Conservation (phyloP, 2,329 filamentous ascomycete genomes). For the Hawksworthiomyces lignivorus region DNA sequence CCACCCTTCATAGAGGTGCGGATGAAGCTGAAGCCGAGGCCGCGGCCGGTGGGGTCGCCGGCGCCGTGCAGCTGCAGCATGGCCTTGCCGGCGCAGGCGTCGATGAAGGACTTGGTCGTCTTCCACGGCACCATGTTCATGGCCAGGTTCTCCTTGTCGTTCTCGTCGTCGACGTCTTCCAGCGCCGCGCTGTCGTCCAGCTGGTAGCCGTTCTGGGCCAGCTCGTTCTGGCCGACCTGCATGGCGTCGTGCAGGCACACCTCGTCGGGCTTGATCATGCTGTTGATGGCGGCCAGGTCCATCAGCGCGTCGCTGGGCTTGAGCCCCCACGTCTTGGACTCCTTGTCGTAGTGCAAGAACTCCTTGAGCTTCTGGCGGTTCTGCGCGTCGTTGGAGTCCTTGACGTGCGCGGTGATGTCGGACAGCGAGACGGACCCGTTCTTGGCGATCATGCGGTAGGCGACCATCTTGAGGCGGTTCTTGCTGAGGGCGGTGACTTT, state of each 20-base stretch:
- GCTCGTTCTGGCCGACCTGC: constrained; percentile 87
- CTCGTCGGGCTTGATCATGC: constrained; percentile 91
- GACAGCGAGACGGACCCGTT: constrained; percentile 65
- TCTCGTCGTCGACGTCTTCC: constrained; percentile 57
- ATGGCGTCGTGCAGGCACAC: constrained; percentile 92
- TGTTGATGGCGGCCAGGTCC: constrained; percentile 71
- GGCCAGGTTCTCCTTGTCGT: constrained; percentile 64
- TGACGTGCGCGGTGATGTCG: constrained; percentile 88
- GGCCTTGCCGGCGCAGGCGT: constrained; percentile 88
- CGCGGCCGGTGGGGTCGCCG: constrained; percentile 88
- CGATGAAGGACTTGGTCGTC: constrained; percentile 91
- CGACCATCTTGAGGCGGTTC: constrained; percentile 92
- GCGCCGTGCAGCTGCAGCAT: constrained; percentile 95
- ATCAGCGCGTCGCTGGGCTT: constrained; percentile 65
- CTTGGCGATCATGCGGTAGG: constrained; percentile 78
- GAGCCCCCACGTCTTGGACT: constrained; percentile 79
- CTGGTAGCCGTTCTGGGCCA: constrained; percentile 85
- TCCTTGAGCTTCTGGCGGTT: constrained; percentile 96
- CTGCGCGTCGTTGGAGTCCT: constrained; percentile 87
- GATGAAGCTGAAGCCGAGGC: constrained; percentile 93
- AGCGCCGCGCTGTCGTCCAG: constrained; percentile 54
- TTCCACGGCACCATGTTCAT: constrained; percentile 93
- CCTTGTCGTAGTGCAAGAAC: constrained; percentile 85
- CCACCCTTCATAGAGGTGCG: constrained; percentile 98
- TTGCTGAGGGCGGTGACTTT: constrained; percentile 97